Evolutionary conservation across 106 monocot species (phyloP).

Genomic region (Posidonia australis): DNA sequence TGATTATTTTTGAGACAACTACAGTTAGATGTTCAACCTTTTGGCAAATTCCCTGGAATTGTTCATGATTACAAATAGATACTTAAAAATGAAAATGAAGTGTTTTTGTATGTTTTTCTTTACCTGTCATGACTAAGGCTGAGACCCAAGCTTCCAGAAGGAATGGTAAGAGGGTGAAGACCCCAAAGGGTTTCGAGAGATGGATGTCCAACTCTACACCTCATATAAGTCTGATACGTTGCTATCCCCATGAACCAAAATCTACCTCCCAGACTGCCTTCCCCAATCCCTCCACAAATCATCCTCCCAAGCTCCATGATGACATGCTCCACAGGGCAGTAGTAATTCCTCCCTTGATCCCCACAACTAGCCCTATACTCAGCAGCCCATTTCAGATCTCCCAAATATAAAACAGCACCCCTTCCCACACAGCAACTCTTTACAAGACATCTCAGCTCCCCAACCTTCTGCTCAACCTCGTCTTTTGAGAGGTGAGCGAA

Average conservation of each 20-base stretch:
- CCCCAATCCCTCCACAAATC: slow-evolving; percentile 12
- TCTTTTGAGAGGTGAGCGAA: slow-evolving; percentile 43
- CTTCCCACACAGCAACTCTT: slow-evolving; percentile 48
- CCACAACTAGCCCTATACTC: slow-evolving; percentile 49
- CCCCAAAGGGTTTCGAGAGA: slow-evolving; percentile 55
- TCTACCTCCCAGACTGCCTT: slow-evolving; percentile 9
- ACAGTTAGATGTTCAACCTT: too few species aligned
- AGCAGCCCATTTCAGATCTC: slow-evolving; percentile 75
- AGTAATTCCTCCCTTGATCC: slow-evolving; percentile 25
- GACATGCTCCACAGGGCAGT: slow-evolving; percentile 74
- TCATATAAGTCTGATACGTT: slow-evolving; percentile 47
- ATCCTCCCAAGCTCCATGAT: slow-evolving; percentile 74
- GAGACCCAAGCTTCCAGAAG: slow-evolving; percentile 39
- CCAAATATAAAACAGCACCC: slow-evolving; percentile 67
- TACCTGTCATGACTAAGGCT: slow-evolving; percentile 53
- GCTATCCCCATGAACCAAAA: slow-evolving; percentile 60
- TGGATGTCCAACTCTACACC: slow-evolving; percentile 45
- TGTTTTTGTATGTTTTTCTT: neutral
- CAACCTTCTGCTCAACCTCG: slow-evolving; percentile 77
- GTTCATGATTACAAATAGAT: neutral
- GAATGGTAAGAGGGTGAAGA: slow-evolving; percentile 41
- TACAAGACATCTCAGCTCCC: slow-evolving; percentile 55
- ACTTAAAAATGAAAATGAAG: neutral
- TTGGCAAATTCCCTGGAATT: too few species aligned
- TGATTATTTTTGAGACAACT: too few species aligned